Percentiles rank a stretch among this genome's conserved stretches.
Evolutionary conservation across 345 rosid species (phyloP).

Genomic region (Eucalyptus curtisii): DNA sequence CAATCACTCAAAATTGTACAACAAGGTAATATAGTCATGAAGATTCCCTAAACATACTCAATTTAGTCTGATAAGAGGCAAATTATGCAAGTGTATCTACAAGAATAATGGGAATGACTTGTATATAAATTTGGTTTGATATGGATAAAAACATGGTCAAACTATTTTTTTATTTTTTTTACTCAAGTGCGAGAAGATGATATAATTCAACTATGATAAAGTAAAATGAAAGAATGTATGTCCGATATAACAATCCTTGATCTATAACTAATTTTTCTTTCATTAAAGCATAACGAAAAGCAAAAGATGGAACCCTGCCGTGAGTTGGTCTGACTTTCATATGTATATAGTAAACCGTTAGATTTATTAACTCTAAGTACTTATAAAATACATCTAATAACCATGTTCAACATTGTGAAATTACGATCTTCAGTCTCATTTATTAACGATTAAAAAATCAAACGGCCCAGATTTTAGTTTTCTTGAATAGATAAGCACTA

Average conservation of each 20-base stretch:
- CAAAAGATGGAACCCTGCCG: neutral
- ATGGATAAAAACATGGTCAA: neutral
- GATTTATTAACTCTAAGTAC: neutral
- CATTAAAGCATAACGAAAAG: neutral
- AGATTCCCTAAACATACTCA: neutral
- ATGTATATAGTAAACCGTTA: neutral
- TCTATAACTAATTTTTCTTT: neutral
- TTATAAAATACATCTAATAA: neutral
- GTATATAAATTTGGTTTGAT: neutral
- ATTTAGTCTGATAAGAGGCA: no score
- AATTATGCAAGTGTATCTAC: no score
- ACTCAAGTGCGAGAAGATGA: neutral
- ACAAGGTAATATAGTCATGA: conserved; percentile 10
- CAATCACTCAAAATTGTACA: conserved; percentile 9
- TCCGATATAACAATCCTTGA: neutral
- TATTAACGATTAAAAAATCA: neutral
- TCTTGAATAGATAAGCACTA: neutral
- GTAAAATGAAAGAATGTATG: neutral
- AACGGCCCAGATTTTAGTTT: neutral
- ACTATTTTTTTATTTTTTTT: no score
- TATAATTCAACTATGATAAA: neutral
- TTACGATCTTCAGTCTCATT: neutral
- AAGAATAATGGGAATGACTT: neutral
- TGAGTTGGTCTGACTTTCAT: neutral
- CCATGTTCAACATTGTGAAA: neutral